A percentile compares a stretch with the other conserved stretches of the same genome.
Evolutionary conservation across 768 basidiomycete genomes (phyloP).

Genomic region (Chalciporus piperatus): DNA sequence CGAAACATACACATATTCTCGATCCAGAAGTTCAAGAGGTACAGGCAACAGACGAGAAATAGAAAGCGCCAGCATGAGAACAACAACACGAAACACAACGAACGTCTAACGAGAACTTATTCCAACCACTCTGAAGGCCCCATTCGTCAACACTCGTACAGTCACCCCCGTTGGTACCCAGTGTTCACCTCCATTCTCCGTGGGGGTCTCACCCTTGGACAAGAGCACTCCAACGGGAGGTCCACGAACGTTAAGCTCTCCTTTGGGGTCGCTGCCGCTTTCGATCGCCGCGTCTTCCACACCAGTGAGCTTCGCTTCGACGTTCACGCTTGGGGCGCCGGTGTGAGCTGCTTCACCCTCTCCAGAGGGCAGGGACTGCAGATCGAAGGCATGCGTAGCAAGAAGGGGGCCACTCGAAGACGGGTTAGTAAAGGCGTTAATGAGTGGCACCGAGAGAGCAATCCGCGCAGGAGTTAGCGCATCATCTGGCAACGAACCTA

Average conservation of each 20-base stretch:
- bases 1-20: no score
- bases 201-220: constrained; percentile 20
- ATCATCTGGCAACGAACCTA: constrained; percentile 50
- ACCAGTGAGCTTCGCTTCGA: constrained; percentile 76
- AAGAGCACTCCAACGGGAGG: constrained; percentile 65
- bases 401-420: constrained; percentile 74
- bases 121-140: constrained; percentile 49
- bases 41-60: neutral
- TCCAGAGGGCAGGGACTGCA: constrained; percentile 64
- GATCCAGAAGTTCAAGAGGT: neutral
- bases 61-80: neutral
- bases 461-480: constrained; percentile 63
- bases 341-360: constrained; percentile 42
- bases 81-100: neutral
- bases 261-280: constrained; percentile 61
- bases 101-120: constrained; percentile 3
- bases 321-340: constrained; percentile 82
- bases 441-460: constrained; percentile 73
- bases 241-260: constrained; percentile 62
- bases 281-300: constrained; percentile 67
- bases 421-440: constrained; percentile 60
- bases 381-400: constrained; percentile 79
- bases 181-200: constrained; percentile 38
- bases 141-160: constrained; percentile 60
- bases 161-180: constrained; percentile 47